Conservation (phyloP, 108 stramenopile species). For the Aurantiochytrium sp. region DNA sequence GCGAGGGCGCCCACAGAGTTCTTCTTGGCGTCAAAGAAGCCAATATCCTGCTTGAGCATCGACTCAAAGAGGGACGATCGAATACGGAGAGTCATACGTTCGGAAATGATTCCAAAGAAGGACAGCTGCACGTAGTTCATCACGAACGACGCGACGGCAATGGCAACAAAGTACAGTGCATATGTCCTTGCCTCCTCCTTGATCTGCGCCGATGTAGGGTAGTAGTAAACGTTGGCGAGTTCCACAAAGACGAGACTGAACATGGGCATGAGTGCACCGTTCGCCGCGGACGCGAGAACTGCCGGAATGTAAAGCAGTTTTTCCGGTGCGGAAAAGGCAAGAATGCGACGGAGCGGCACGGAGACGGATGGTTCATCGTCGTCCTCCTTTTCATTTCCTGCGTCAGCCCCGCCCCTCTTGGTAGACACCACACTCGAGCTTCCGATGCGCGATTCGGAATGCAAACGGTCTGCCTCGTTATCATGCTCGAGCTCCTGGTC, state of each 20-base stretch:
- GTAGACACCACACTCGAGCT: background rate
- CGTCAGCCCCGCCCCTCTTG: background rate
- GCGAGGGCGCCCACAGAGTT: constrained; percentile 20
- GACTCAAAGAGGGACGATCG: constrained; percentile 28
- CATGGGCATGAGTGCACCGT: background rate
- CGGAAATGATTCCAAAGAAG: constrained; percentile 18
- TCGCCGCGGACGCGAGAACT: background rate
- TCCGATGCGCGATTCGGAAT: background rate
- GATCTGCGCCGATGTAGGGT: background rate
- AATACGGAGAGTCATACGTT: constrained; percentile 30
- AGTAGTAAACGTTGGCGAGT: background rate
- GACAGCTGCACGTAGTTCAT: background rate
- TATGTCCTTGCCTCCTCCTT: background rate
- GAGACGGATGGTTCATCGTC: background rate
- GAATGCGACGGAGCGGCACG: background rate
- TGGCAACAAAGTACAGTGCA: background rate
- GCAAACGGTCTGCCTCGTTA: background rate
- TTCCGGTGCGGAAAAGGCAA: background rate
- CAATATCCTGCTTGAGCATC: constrained; percentile 19
- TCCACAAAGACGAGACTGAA: background rate
- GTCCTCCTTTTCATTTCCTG: background rate
- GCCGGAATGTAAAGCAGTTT: background rate
- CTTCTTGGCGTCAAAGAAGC: background rate
- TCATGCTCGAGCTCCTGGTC: background rate
- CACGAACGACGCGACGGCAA: background rate